Evolutionary conservation across 2,329 filamentous ascomycete species (phyloP), one percentile per base, ranked within the genome.

Genomic region (Elsinoe ampelina): DNA sequence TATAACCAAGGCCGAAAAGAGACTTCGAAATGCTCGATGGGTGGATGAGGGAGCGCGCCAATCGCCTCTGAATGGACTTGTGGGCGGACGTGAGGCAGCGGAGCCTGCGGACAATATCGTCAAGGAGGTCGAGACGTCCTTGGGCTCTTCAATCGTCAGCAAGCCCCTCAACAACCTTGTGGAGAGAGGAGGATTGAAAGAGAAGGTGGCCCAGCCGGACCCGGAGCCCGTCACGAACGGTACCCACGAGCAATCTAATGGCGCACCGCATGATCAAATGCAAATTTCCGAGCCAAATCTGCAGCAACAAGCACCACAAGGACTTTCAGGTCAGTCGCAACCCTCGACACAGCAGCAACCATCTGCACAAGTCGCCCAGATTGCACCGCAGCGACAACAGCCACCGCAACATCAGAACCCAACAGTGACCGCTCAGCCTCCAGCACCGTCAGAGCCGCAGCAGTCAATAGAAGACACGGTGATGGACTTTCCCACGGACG

Each of bases 1-100:
- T 0, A 77, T 95, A 51, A 84, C 83, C 63, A 77, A 81, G 57
- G 86, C 89, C 1, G 92, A 96, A 71, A 81, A 85, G 63, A 82
- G 87, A 58, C 75, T 97, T 57, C 82, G 88, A 34, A 78, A 78
- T 56, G 79, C 86, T 1, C 77, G 81, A 1, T 79, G 85, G 60
- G 71, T 79, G 47, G 74, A 76, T 2, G 62, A 68, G 15, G 79
- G 81, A 50, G 74, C 76, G 2, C 82, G 80, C 1, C 67, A 77
- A 79, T 78, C 80, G 60, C 70, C 87, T 10, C 85, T 88, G 6
- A 61, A 58, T 45, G 57, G 65, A 80, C 80, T n/a, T 67, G 67
- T 19, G 62, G 41, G n/a, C 50, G 57, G 57, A 70, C 59, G 65
- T 66, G 38, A 67, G 65, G 19, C 65, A 57, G 75, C 72, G 61